These are phyloP conservation scores for Epichloe baconii DNA, from an alignment of 2,329 filamentous ascomycete species.

Conservation along the genomic window DNA sequence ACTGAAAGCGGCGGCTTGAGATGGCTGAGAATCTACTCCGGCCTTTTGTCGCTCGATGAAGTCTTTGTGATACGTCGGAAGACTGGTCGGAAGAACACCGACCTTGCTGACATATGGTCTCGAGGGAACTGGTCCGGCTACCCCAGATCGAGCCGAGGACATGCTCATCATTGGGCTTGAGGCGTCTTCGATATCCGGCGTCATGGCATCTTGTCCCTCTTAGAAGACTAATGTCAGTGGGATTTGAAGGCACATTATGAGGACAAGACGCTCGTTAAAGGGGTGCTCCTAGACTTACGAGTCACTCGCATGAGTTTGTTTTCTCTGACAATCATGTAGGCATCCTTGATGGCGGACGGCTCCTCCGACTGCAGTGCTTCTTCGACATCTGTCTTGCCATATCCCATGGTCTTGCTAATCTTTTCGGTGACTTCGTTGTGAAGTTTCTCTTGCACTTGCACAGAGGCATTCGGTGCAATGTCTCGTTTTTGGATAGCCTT, in stretches of 20 bases:
- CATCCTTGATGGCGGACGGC: slow-evolving; percentile 96
- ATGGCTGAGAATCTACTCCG: slow-evolving; percentile 30
- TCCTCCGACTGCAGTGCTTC: slow-evolving; percentile 86
- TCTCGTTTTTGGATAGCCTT: slow-evolving; percentile 77
- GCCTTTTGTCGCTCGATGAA: slow-evolving; percentile 65
- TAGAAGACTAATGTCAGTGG: slow-evolving; percentile 6
- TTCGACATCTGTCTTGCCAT: slow-evolving; percentile 86
- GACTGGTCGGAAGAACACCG: slow-evolving; percentile 77
- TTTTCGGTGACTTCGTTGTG: slow-evolving; percentile 90
- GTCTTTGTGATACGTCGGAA: slow-evolving; percentile 82
- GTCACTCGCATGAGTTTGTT: slow-evolving; percentile 95
- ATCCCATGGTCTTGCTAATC: slow-evolving; percentile 96
- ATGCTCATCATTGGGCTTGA: slow-evolving; percentile 40
- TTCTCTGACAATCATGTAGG: slow-evolving; percentile 93
- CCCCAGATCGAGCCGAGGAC: slow-evolving; percentile 40
- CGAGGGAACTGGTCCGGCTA: slow-evolving; percentile 34
- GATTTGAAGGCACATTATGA: slow-evolving; percentile 1
- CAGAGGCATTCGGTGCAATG: slow-evolving; percentile 66
- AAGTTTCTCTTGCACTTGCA: slow-evolving; percentile 73
- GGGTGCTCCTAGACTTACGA: slow-evolving; percentile 45
- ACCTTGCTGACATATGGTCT: slow-evolving; percentile 68
- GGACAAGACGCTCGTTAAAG: no score
- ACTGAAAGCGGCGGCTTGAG: slow-evolving; percentile 28
- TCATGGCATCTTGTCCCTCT: slow-evolving; percentile 23
- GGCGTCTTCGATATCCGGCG: slow-evolving; percentile 24